Evolutionary conservation across 2,329 filamentous ascomycete genomes (phyloP).

Genomic region (Ophiocordyceps camponoti-leonardi): DNA sequence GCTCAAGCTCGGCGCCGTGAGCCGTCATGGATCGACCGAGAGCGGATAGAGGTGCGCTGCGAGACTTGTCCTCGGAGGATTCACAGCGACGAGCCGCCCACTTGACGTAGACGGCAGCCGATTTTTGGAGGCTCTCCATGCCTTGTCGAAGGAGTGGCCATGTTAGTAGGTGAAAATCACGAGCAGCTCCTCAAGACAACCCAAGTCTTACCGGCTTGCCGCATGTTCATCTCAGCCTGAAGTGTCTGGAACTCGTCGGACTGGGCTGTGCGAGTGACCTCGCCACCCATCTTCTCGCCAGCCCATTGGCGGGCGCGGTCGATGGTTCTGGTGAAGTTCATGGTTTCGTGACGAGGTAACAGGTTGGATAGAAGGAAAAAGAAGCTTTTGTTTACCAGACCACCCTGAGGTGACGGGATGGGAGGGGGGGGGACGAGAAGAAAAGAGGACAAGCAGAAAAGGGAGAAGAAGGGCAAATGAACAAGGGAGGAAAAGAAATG

Average conservation of each 20-base stretch:
- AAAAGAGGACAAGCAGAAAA: not conserved
- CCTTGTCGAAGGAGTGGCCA: constrained; percentile 34
- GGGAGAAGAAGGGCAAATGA: not conserved
- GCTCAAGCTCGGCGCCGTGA: constrained; percentile 86
- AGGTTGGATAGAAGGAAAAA: not conserved
- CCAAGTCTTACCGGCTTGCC: constrained; percentile 57
- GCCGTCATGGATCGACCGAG: constrained; percentile 72
- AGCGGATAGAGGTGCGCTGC: constrained; percentile 61
- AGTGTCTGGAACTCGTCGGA: constrained; percentile 84
- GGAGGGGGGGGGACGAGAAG: not conserved
- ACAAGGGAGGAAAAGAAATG: not conserved
- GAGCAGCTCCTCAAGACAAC: not conserved
- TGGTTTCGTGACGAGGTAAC: constrained; percentile 8
- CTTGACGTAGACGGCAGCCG: constrained; percentile 75
- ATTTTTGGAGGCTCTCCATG: constrained; percentile 76
- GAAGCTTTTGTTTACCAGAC: not conserved
- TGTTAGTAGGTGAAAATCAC: not conserved
- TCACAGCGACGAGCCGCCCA: constrained; percentile 74
- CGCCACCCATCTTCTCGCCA: constrained; percentile 89
- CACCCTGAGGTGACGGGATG: not conserved
- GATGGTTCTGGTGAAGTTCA: constrained; percentile 64
- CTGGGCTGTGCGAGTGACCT: constrained; percentile 69
- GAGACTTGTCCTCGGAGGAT: constrained; percentile 67
- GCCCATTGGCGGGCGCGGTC: constrained; percentile 97
- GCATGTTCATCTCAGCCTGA: constrained; percentile 77